Evolutionary conservation across 768 basidiomycete genomes (phyloP).

Genomic region (Strobilomyces dryophilus): DNA sequence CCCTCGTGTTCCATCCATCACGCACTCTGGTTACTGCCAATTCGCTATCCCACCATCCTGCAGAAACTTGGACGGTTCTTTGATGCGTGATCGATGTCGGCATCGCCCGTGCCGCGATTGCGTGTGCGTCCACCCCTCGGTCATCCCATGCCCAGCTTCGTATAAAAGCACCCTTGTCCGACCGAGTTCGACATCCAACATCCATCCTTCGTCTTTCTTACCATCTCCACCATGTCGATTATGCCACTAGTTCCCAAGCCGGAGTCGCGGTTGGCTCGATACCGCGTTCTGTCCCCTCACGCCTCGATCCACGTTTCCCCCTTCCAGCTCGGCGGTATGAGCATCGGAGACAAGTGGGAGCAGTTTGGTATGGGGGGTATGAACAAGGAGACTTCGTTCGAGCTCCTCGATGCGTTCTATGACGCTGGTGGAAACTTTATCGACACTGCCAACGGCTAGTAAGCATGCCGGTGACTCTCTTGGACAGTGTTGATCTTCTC

Average conservation of each 20-base stretch:
- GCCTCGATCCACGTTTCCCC: constrained; percentile 42
- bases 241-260: constrained; percentile 23
- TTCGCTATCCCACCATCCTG: neutral
- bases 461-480: neutral
- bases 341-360: constrained; percentile 39
- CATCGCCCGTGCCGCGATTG: neutral
- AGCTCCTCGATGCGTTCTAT: constrained; percentile 35
- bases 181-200: neutral
- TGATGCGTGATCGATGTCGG: neutral
- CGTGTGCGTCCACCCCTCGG: neutral
- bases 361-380: constrained; percentile 33
- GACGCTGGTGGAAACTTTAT: constrained; percentile 49
- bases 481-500: neutral
- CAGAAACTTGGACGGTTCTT: neutral
- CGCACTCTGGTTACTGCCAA: neutral
- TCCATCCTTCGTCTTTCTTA: neutral
- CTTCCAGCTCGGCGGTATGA: constrained; percentile 41
- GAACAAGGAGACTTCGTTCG: constrained; percentile 41
- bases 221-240: neutral
- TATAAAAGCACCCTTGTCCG: neutral
- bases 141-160: neutral
- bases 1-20: neutral
- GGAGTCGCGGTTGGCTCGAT: constrained; percentile 27
- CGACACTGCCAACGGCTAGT: constrained; percentile 47
- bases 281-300: constrained; percentile 32